Base-by-base conservation (phyloP, 352 stramenopile species). In the Pythium rhizo-oryzae region DNA sequence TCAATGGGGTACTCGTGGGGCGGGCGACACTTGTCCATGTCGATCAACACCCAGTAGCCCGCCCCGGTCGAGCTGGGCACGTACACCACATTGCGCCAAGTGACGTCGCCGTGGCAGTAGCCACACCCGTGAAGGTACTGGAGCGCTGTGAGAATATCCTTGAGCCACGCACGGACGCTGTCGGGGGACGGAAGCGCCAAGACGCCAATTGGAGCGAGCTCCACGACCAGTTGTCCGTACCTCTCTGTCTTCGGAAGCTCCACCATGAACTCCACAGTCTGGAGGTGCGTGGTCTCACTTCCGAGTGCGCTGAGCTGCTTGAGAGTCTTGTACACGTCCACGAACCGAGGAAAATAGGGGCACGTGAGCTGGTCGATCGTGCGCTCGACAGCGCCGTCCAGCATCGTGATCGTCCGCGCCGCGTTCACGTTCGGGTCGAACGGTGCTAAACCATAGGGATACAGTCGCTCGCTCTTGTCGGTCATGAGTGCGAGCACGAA, bases 51-150 rank as follows among this genome's bases (percentile, higher is more conserved):
- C 41, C 41, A 47, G 18, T 47, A 47, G 12, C 41, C 18, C 9
- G 41, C 13, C 18, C 41, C 41, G 6, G 41, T 21, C 9, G 9
- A 47, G 9, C 13, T 15, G n/a, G 59, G 52, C n/a, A 72, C 58
- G n/a, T 19, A 44, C 44, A 72, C 69, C 50, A 72, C 69, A 46
- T 76, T 72, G 62, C 53, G 11, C 69, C 69, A 75, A 28, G 41
- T 28, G 33, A 76, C 23, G 64, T 76, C 57, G 33, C 53, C 69
- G 59, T 72, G 62, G 53, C 69, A 72, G 25, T 69, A 72, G 16
- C 41, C 51, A 24, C 50, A 58, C 13, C 52, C 46, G 55, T 72
- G 56, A 58, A 59, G 68, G 58, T 49, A 57, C 33, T 54, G 72
- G 54, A 72, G 47, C 0, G 63, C 63, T 24, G 57, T 72, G 1